Evolutionary conservation across 495 filamentous ascomycete species (phyloP).

Genomic region (Extremus antarcticus): DNA sequence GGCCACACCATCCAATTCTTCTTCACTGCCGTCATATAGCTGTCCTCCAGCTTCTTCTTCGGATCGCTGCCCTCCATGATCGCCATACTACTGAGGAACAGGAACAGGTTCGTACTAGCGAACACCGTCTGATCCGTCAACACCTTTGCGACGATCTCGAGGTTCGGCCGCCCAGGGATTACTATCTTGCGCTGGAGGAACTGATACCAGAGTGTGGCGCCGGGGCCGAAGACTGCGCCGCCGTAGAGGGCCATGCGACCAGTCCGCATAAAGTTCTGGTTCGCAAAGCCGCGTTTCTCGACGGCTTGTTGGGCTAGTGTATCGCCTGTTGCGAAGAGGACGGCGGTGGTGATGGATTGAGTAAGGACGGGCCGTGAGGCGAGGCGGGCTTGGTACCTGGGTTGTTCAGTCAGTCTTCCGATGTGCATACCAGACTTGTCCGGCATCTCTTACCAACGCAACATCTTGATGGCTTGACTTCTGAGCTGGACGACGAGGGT

Average conservation of each 20-base stretch:
- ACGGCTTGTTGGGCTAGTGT: constrained; percentile 88
- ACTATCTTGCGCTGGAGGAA: constrained; percentile 62
- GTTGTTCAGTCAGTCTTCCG: background rate
- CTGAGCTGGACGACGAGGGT: background rate
- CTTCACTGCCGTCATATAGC: constrained; percentile 56
- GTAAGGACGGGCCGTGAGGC: constrained; percentile 75
- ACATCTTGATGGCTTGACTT: background rate
- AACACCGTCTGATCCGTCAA: constrained; percentile 78
- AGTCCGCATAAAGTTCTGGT: constrained; percentile 73
- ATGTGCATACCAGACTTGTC: too few species aligned
- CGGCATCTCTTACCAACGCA: too few species aligned
- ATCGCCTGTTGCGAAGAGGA: constrained; percentile 88
- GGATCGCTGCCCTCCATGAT: constrained; percentile 70
- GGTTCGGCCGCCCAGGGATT: constrained; percentile 47
- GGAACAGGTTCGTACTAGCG: constrained; percentile 65
- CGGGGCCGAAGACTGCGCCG: constrained; percentile 84
- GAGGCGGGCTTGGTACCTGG: constrained; percentile 81
- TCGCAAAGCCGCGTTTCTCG: constrained; percentile 63
- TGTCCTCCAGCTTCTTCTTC: constrained; percentile 56
- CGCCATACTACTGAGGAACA: constrained; percentile 80
- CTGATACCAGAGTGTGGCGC: constrained; percentile 78
- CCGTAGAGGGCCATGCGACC: constrained; percentile 88
- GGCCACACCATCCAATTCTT: constrained; percentile 94
- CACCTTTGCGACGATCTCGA: constrained; percentile 71
- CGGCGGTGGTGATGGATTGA: constrained; percentile 73